Evolutionary conservation across 164 flowering plant genomes (phyloP).

Genomic region (Magnolia changhungtana): DNA sequence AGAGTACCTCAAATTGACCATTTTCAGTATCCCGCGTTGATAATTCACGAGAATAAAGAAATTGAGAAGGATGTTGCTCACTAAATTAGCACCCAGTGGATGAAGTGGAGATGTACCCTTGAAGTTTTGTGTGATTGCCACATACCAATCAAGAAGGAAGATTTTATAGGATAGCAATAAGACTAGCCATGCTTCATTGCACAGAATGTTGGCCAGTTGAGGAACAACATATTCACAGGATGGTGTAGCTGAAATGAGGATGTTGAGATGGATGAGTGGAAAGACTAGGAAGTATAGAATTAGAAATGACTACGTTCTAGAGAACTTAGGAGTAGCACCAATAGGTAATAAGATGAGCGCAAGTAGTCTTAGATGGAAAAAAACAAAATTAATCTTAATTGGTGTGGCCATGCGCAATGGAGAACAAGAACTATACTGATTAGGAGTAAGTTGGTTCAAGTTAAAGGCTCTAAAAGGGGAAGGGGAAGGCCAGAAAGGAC

Average conservation of each 20-base stretch:
- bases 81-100: background rate
- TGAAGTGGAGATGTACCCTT: background rate
- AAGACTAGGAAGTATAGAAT: background rate
- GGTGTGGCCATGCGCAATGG: too few species aligned
- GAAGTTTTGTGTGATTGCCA: background rate
- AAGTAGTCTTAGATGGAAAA: background rate
- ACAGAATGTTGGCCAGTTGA: too few species aligned
- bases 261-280: background rate
- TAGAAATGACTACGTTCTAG: background rate
- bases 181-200: too few species aligned
- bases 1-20: too few species aligned
- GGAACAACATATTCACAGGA: background rate
- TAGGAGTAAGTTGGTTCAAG: background rate
- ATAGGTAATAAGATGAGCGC: background rate
- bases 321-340: background rate
- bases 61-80: too few species aligned
- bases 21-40: too few species aligned
- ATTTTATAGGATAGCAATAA: too few species aligned
- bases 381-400: too few species aligned
- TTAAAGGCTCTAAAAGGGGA: background rate
- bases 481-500: background rate
- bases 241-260: background rate
- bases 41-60: too few species aligned
- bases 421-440: background rate
- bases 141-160: background rate